Conservation (phyloP, 495 filamentous ascomycete species). For the Clohesyomyces aquaticus region DNA sequence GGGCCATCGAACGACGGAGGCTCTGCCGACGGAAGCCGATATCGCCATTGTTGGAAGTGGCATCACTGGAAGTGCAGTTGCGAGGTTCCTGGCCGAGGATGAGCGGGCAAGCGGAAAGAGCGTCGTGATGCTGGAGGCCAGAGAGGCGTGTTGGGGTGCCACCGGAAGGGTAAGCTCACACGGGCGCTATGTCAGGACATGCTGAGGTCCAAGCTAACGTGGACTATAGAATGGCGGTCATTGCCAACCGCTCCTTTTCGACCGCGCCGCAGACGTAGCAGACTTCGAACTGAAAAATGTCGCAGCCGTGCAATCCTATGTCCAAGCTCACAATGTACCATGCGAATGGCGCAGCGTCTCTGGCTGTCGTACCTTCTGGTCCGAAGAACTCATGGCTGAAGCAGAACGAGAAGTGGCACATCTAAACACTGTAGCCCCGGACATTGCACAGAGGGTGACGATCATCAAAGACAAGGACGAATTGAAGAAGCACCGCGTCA, state of each 20-base stretch:
- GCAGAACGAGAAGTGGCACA: constrained; percentile 50
- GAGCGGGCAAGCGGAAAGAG: constrained; percentile 46
- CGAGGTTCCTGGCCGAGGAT: constrained; percentile 61
- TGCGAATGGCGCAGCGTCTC: constrained; percentile 63
- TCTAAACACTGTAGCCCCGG: constrained; percentile 55
- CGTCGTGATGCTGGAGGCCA: constrained; percentile 76
- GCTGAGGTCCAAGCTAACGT: neutral
- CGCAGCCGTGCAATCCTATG: constrained; percentile 54
- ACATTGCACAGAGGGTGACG: constrained; percentile 50
- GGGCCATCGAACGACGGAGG: constrained; percentile 61
- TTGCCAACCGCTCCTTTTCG: constrained; percentile 67
- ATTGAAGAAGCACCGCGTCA: constrained; percentile 48
- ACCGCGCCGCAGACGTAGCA: constrained; percentile 54
- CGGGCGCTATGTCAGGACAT: constrained; percentile 5
- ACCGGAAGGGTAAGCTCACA: constrained; percentile 65
- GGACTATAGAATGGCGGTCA: constrained; percentile 69
- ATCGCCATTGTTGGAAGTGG: constrained; percentile 75
- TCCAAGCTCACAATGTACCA: constrained; percentile 57
- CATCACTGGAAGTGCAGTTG: constrained; percentile 70
- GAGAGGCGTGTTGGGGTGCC: constrained; percentile 78
- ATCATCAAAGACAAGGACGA: constrained; percentile 43
- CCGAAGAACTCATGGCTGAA: constrained; percentile 51
- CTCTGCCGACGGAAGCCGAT: constrained; percentile 62
- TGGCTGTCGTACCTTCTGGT: constrained; percentile 60
- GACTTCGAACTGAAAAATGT: constrained; percentile 68